Percentiles rank a stretch among this genome's conserved stretches.
These are phyloP conservation scores for Neoboletus magnificus DNA, from an alignment of 768 basidiomycete species.

Conservation along the genomic window DNA sequence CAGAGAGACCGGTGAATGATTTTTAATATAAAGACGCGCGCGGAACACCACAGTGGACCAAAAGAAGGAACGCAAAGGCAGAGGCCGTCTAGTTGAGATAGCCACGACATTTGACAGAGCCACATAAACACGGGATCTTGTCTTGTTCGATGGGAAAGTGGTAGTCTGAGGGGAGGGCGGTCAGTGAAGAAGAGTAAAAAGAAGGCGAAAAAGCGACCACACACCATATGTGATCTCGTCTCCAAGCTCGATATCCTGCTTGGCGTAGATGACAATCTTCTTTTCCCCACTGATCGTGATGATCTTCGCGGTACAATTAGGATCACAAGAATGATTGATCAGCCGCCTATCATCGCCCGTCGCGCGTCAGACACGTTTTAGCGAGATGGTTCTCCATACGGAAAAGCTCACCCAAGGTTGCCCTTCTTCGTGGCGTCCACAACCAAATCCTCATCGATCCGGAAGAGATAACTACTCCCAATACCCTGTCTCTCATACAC, in stretches of 20 bases:
- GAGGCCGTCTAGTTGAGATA: slow-evolving; percentile 76
- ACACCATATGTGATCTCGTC: slow-evolving; percentile 96
- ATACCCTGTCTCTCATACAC: slow-evolving; percentile 96
- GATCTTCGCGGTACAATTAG: slow-evolving; percentile 88
- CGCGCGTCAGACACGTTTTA: slow-evolving; percentile 10
- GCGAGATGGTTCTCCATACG: not conserved
- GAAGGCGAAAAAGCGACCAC: slow-evolving; percentile 24
- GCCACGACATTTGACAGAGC: slow-evolving; percentile 88
- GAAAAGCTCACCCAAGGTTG: slow-evolving; percentile 78
- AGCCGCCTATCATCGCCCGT: slow-evolving; percentile 59
- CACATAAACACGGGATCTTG: slow-evolving; percentile 91
- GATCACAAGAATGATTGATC: slow-evolving; percentile 98
- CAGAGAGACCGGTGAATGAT: not conserved
- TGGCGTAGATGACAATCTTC: slow-evolving; percentile 99
- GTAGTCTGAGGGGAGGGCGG: slow-evolving; percentile 60
- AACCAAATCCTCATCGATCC: slow-evolving; percentile 96
- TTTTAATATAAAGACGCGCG: not conserved
- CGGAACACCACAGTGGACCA: not conserved
- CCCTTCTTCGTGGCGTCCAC: slow-evolving; percentile 99
- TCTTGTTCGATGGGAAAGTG: slow-evolving; percentile 99
- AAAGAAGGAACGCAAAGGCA: not conserved
- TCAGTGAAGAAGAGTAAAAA: not conserved
- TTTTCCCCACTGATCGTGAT: slow-evolving; percentile 90
- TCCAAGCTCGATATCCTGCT: slow-evolving; percentile 91
- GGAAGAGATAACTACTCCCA: slow-evolving; percentile 95